Conservation (phyloP, 106 monocot species). For the Ottelia alismoides region DNA sequence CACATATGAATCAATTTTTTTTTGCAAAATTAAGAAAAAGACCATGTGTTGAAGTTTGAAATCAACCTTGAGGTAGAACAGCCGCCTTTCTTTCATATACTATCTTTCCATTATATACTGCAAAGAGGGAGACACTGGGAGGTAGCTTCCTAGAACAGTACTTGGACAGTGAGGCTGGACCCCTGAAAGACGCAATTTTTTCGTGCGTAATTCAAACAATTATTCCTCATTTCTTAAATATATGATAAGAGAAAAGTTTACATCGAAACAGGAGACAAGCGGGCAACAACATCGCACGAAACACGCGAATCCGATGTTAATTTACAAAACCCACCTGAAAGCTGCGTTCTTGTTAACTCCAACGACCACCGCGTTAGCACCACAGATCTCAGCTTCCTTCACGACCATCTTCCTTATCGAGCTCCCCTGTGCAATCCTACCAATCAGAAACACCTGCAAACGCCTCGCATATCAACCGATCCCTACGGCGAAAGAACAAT, state of each 20-base stretch:
- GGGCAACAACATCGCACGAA: background rate
- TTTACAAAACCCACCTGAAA: constrained; percentile 41
- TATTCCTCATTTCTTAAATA: background rate
- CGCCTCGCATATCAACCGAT: background rate
- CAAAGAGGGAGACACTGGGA: constrained; percentile 31
- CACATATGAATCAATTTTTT: background rate
- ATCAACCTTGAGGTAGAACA: constrained; percentile 23
- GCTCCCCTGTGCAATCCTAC: constrained; percentile 46
- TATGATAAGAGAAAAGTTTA: background rate
- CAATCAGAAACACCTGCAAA: constrained; percentile 53
- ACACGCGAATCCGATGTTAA: too few species aligned
- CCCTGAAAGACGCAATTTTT: constrained; percentile 46
- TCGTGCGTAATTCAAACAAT: too few species aligned
- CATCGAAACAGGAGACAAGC: too few species aligned
- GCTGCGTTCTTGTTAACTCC: constrained; percentile 40
- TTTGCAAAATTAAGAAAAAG: background rate
- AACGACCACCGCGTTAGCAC: constrained; percentile 47
- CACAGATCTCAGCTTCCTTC: constrained; percentile 54
- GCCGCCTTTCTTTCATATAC: constrained; percentile 29
- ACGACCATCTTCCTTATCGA: constrained; percentile 54
- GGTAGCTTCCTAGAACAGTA: constrained; percentile 79
- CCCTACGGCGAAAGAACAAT: background rate
- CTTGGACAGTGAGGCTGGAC: constrained; percentile 48
- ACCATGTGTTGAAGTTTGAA: background rate
- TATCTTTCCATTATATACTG: constrained; percentile 52